Base-by-base conservation (phyloP, 2,329 filamentous ascomycete species). In the Venturiaceae sp. region DNA sequence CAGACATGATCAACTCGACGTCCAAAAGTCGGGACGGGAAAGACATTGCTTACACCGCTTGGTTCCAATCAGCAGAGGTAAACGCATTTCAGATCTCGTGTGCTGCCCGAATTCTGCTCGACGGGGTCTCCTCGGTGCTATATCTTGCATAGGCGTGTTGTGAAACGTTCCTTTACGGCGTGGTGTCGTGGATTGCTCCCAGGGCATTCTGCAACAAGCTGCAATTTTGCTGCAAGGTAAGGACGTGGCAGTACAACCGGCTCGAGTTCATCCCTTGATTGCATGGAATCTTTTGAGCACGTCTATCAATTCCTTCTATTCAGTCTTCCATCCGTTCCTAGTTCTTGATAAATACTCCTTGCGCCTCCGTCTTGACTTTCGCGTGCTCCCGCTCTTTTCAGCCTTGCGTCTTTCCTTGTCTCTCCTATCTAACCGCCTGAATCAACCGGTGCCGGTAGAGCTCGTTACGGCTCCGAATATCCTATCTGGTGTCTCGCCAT, bases 281-380 rank as follows among this genome's bases (percentile, higher is more conserved):
- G 26, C 28, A 23, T n/a, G n/a, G 30, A 30, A 50, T 50, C 26
- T 50, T 50, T 23, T n/a, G 44, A 30, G 23, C 30, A 16, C 30
- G 44, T 50, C 44, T 30, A 50, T 50, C 44, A 50, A 30, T 50
- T 50, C 44, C 44, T 28, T 50, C 23, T 50, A n/a, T n/a, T n/a
- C n/a, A n/a, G 44, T 16, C 14, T 50, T 50, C 44, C n/a, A 50
- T 50, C 23, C 26, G 44, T n/a, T 3, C 13, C 19, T 50, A 28
- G 23, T 50, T 23, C 28, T 50, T 26, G 44, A 50, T 50, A 50
- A 50, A 30, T 50, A 50, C 26, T 50, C 44, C 44, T 50, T 23
- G 44, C 28, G 30, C 44, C 23, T 50, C 23, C 44, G 14, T 23
- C 30, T 30, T n/a, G 44, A 16, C 44, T 50, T 50, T 28, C 26